Evolutionary conservation across 2,329 filamentous ascomycete species (phyloP), one percentile per base, ranked within the genome.

Genomic region (Tolypocladium pustulatum): DNA sequence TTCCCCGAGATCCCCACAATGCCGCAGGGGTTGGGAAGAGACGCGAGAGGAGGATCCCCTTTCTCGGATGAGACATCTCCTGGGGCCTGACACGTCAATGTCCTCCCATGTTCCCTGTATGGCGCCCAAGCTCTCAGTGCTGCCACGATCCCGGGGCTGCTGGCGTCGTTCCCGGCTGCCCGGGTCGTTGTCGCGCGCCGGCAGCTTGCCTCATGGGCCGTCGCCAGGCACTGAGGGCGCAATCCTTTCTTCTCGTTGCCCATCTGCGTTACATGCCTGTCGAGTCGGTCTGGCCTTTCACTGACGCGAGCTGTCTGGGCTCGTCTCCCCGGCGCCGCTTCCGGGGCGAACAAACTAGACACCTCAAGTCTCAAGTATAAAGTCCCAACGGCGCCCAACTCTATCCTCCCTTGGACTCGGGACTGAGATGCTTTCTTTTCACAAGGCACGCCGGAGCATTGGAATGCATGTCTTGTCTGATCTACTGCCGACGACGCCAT

Each of bases 51-150:
- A 57, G 55, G 55, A 57, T 60, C 57, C 60, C 64, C 57, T 63
- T 63, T 62, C 58, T 65, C 61, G 61, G 61, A 63, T 66, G 63
- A 68, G 67, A 68, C 66, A 67, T 51, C 38, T 59, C 59, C 60
- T 59, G 60, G 32, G 62, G 62, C 59, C 61, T 62, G 63, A 65
- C 65, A 65, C 61, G 64, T 65, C 66, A 67, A 61, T 66, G 60
- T 60, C 46, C 59, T 56, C 57, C 60, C 60, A 59, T 59, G 55
- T 62, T 61, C 34, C 52, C 54, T 57, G 55, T 55, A 20, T n/a
- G 40, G 34, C 17, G 41, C 17, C 25, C 55, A 38, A 13, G 27
- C 40, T 38, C n/a, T 27, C 25, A 32, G 20, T 22, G n/a, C 34
- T n/a, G 53, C 38, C 34, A 27, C 34, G 34, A 37, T 41, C 17